Conservation (phyloP, 2,329 filamentous ascomycete species). For the Cladorrhinum sp. region DNA sequence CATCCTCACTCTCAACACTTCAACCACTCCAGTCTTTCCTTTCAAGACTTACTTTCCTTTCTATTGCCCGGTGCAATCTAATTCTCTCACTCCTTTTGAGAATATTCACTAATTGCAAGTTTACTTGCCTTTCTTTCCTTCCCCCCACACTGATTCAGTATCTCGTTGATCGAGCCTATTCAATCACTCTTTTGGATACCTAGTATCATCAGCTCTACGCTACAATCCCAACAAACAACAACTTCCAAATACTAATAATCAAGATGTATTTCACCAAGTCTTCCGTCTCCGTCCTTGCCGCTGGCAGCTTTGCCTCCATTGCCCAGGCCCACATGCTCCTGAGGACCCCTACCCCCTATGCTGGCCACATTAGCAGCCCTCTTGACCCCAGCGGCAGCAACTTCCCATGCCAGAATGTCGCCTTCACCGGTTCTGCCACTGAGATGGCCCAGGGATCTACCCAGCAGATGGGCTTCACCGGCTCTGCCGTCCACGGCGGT, state of each 20-base stretch:
- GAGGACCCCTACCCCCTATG: conserved; percentile 63
- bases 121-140: conserved; percentile 10
- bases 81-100: conserved; percentile 30
- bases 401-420: conserved; percentile 77
- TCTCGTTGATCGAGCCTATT: conserved; percentile 28
- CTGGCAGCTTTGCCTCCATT: conserved; percentile 56
- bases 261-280: conserved; percentile 49
- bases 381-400: conserved; percentile 58
- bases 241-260: conserved; percentile 35
- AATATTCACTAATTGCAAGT: conserved; percentile 18
- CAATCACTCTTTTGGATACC: conserved; percentile 26
- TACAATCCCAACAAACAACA: conserved; percentile 45
- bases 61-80: conserved; percentile 43
- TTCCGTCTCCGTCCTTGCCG: conserved; percentile 39
- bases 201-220: conserved; percentile 26
- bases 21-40: conserved; percentile 23
- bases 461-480: conserved; percentile 63
- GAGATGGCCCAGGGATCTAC: conserved; percentile 60
- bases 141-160: conserved; percentile 4
- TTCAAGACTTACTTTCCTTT: conserved; percentile 34
- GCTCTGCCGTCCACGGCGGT: conserved; percentile 79
- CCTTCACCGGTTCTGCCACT: conserved; percentile 51
- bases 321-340: conserved; percentile 76
- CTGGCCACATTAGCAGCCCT: conserved; percentile 55
- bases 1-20: conserved; percentile 26